Conservation (phyloP, 2,329 filamentous ascomycete genomes). For the Coniochaeta pulveracea region DNA sequence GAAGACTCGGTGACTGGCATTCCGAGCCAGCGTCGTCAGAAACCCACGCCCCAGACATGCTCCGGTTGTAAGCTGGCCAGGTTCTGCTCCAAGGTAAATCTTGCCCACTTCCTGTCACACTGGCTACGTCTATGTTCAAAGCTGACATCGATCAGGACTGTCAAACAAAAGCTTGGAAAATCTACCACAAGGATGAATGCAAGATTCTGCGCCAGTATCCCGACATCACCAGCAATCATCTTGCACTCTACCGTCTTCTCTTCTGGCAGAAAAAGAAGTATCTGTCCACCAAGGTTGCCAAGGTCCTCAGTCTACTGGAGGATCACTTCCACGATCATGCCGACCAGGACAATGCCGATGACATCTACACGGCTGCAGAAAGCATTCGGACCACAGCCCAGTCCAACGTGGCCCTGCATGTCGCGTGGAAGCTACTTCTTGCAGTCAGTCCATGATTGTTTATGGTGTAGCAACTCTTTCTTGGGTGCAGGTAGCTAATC, state of each 20-base stretch:
- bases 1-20: conserved; percentile 7
- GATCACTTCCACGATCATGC: conserved; percentile 13
- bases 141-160: conserved; percentile 12
- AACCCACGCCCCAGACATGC: conserved; percentile 8
- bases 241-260: conserved; percentile 15
- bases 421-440: conserved; percentile 10
- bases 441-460: conserved; percentile 11
- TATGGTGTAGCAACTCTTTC: too few species aligned
- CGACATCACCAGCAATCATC: conserved; percentile 8
- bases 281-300: conserved; percentile 10
- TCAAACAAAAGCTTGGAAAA: conserved; percentile 16
- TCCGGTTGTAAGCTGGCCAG: conserved; percentile 13
- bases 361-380: conserved; percentile 7
- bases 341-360: conserved; percentile 5
- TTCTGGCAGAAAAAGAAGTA: conserved; percentile 13
- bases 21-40: conserved; percentile 1
- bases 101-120: neutral
- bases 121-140: neutral
- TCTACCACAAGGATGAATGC: conserved; percentile 20
- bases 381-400: conserved; percentile 8
- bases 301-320: conserved; percentile 12
- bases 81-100: conserved; percentile 18
- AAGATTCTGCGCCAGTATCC: conserved; percentile 11
- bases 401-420: conserved; percentile 4
- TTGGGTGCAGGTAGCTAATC: too few species aligned